Conservation (phyloP, 2,329 filamentous ascomycete species). For the Sclerotiophoma versabilis region DNA sequence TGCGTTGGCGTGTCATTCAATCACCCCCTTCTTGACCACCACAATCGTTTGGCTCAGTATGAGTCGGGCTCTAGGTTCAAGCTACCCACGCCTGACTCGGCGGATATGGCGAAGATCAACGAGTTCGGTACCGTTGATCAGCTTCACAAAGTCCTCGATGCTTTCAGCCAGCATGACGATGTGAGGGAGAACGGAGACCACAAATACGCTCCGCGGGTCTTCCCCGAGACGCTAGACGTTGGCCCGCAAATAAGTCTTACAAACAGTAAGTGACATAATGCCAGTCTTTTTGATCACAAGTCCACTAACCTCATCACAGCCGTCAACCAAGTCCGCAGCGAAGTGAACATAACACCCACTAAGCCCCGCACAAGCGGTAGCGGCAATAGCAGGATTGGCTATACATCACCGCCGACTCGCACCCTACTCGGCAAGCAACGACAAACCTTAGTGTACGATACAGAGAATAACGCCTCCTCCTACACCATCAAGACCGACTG, state of each 20-base stretch:
- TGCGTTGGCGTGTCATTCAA: slow-evolving; percentile 25
- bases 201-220: slow-evolving; percentile 29
- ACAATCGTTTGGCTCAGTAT: slow-evolving; percentile 20
- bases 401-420: neutral
- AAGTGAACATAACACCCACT: slow-evolving; percentile 22
- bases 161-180: slow-evolving; percentile 17
- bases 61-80: slow-evolving; percentile 43
- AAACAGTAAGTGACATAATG: neutral
- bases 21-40: slow-evolving; percentile 14
- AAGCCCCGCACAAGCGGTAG: neutral
- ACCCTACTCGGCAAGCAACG: neutral
- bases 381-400: neutral
- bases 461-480: neutral
- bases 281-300: too few relatives aligned
- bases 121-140: slow-evolving; percentile 1
- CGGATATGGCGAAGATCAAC: slow-evolving; percentile 7
- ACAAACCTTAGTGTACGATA: too few relatives aligned
- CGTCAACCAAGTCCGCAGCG: neutral
- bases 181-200: slow-evolving; percentile 18
- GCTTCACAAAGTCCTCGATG: slow-evolving; percentile 15
- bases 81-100: slow-evolving; percentile 20
- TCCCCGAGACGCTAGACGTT: slow-evolving; percentile 22
- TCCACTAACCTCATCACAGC: neutral
- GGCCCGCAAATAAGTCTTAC: neutral
- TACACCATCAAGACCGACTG: too few relatives aligned